Conservation (phyloP, 441 rosid genomes). For the Capsella rubella region DNA sequence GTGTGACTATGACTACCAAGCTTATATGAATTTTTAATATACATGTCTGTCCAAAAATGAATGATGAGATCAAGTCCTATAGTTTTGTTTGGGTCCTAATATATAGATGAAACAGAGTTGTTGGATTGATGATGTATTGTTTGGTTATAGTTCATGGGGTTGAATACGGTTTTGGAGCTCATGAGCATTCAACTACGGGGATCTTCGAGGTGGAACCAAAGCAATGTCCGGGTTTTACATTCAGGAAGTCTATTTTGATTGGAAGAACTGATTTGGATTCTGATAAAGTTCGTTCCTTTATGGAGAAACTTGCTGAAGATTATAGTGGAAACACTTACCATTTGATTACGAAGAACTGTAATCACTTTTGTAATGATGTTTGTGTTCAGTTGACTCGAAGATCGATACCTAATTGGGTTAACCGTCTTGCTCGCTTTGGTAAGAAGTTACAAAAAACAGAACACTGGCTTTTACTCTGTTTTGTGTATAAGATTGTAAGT, state of each 20-base stretch:
- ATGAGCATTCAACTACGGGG: constrained; percentile 81
- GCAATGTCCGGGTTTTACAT: constrained; percentile 90
- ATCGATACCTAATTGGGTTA: constrained; percentile 93
- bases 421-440: constrained; percentile 97
- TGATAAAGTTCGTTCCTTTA: constrained; percentile 70
- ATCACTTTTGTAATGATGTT: constrained; percentile 91
- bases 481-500: constrained; percentile 9
- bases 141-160: constrained; percentile 70
- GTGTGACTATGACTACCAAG: not conserved
- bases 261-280: constrained; percentile 92
- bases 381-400: constrained; percentile 69
- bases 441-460: constrained; percentile 40
- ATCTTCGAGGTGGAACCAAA: constrained; percentile 94
- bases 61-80: not conserved
- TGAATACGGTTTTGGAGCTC: constrained; percentile 96
- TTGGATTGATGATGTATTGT: not conserved
- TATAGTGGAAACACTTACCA: constrained; percentile 84
- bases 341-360: constrained; percentile 91
- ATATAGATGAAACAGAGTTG: not conserved
- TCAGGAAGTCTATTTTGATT: constrained; percentile 86
- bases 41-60: constrained; percentile 34
- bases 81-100: constrained; percentile 16
- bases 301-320: constrained; percentile 82
- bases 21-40: constrained; percentile 21
- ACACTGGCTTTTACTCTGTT: constrained; percentile 18